Evolutionary conservation across 805 yeast genomes (phyloP).

Genomic region (Komagataella pastoris): DNA sequence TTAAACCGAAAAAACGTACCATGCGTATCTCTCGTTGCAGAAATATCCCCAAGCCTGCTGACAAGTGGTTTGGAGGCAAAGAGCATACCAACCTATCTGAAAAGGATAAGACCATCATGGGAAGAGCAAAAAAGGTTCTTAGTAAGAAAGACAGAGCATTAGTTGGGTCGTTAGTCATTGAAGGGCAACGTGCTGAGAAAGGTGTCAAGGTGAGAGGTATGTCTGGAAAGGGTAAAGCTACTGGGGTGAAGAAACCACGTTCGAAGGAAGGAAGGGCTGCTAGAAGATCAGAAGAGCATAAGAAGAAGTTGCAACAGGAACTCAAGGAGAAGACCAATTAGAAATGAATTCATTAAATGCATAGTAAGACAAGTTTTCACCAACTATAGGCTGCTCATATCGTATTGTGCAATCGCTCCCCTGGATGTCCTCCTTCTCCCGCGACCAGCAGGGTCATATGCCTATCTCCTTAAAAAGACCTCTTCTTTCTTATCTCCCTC

Average conservation of each 20-base stretch:
- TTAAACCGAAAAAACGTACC: slow-evolving; percentile 30
- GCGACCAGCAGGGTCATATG: neutral
- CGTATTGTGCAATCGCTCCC: neutral
- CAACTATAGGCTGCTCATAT: neutral
- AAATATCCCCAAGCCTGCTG: slow-evolving; percentile 17
- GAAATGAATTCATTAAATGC: neutral
- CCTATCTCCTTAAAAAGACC: neutral
- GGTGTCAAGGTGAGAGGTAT: slow-evolving; percentile 50
- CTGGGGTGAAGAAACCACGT: slow-evolving; percentile 40
- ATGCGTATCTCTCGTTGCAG: slow-evolving; percentile 70
- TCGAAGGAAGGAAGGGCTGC: slow-evolving; percentile 22
- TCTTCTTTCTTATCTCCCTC: neutral
- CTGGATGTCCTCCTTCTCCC: neutral
- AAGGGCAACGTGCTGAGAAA: slow-evolving; percentile 70
- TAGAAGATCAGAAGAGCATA: neutral
- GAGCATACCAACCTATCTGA: slow-evolving; percentile 30
- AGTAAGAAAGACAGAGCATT: slow-evolving; percentile 73
- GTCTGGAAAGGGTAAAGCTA: slow-evolving; percentile 32
- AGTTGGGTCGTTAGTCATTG: slow-evolving; percentile 45
- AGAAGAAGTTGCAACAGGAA: neutral
- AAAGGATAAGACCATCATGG: slow-evolving; percentile 61
- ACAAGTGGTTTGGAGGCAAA: slow-evolving; percentile 3
- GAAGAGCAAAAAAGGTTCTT: slow-evolving; percentile 63
- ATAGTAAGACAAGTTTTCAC: neutral
- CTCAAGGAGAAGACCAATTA: neutral